Evolutionary conservation across 1,284 basidiomycete species (phyloP).

Genomic region (Cutaneotrichosporon arboriforme): DNA sequence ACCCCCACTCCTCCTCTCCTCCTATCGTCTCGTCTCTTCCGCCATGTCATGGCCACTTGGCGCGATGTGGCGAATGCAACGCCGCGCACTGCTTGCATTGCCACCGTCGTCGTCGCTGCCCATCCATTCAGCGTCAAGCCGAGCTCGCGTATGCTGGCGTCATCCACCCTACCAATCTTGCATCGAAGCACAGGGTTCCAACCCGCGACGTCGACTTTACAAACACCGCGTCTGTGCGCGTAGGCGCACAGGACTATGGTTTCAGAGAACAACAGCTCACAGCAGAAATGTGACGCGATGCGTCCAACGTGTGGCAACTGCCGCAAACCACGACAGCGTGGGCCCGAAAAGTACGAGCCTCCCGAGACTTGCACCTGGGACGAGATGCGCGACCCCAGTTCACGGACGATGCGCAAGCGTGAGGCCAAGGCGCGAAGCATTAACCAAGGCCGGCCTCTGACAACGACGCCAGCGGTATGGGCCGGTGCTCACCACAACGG

Average conservation of each 20-base stretch:
- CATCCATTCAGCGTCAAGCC: not conserved
- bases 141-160: too few relatives aligned
- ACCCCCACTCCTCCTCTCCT: not conserved
- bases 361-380: constrained; percentile 40
- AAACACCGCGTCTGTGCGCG: too few relatives aligned
- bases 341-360: constrained; percentile 19
- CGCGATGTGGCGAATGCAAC: not conserved
- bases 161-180: too few relatives aligned
- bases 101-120: not conserved
- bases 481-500: too few relatives aligned
- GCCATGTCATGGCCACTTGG: not conserved
- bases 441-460: not conserved
- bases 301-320: constrained; percentile 41
- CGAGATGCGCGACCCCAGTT: constrained; percentile 29
- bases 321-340: constrained; percentile 30
- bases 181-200: too few relatives aligned
- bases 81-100: not conserved
- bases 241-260: too few relatives aligned
- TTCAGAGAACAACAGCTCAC: too few relatives aligned
- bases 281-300: constrained; percentile 41
- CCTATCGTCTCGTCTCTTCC: too few relatives aligned
- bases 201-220: too few relatives aligned
- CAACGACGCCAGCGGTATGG: not conserved
- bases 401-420: constrained; percentile 27
- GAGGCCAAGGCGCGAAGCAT: constrained; percentile 15